Base-by-base conservation (phyloP, 768 basidiomycete genomes). In the Neoboletus magnificus region DNA sequence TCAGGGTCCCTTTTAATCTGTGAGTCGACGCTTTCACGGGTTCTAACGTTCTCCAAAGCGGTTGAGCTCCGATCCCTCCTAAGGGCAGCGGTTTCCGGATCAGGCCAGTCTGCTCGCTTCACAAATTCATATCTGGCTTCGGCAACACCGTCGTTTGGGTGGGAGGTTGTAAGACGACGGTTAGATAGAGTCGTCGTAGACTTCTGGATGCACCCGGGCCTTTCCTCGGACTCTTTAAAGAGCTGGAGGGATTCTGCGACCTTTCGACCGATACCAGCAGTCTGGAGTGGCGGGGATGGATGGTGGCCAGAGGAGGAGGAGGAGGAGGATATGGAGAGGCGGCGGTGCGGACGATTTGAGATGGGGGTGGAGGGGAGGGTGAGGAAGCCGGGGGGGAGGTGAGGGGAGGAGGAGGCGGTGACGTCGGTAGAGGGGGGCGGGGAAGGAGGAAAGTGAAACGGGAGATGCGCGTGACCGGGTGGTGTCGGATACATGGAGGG, bases 101-200 rank as follows among this genome's bases (percentile, higher is more conserved):
- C 89, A 1, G 87, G 88, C 91, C 91, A 91, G 60, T 89, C 90
- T 16, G 91, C 84, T 41, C 90, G 82, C 67, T 89, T 91, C 45
- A 91, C 87, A 62, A 90, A 91, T 74, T 91, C 82, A 65, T 84
- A 91, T 65, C 85, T 80, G 18, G 87, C 79, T 58, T 87, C 81
- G 25, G 82, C 80, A 42, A 89, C 83, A 56, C 82, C 80, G 29
- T 77, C 74, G 32, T 74, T 73, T 37, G 81, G 75, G 32, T 75
- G 71, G 29, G 68, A 71, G 8, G 73, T 66, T 27, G 70, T 67
- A 35, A 67, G 65, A 52, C 70, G 67, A 47, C 70, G 73, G 27
- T 67, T 71, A 29, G 67, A 55, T 13, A 67, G 46, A 37, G 66
- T 61, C 30, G 66, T 60, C 5, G 65, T 64, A 3, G 71, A 56